A percentile compares a stretch with the other conserved stretches of the same genome.
Evolutionary conservation across 2,329 filamentous ascomycete genomes (phyloP).

Genomic region (Arthroderma sp.): DNA sequence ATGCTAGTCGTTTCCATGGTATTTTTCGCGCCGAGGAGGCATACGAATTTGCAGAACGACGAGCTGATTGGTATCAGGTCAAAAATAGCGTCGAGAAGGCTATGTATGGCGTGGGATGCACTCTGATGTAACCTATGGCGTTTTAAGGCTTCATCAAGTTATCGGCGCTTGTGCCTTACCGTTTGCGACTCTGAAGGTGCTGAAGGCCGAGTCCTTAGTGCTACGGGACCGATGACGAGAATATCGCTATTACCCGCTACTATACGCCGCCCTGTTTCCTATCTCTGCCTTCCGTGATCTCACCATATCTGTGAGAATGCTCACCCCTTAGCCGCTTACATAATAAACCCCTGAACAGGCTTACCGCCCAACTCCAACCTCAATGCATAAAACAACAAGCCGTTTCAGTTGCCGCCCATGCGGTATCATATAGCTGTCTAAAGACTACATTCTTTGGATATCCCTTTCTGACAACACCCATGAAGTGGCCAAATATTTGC

Average conservation of each 20-base stretch:
- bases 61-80: conserved; percentile 91
- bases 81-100: conserved; percentile 80
- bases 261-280: too few relatives aligned
- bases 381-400: too few relatives aligned
- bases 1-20: conserved; percentile 76
- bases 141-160: neutral
- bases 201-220: neutral
- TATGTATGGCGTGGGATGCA: conserved; percentile 92
- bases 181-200: neutral
- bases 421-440: neutral
- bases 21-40: conserved; percentile 94
- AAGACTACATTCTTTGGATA: neutral
- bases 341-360: too few relatives aligned
- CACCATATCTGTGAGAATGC: too few relatives aligned
- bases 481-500: neutral
- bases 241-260: too few relatives aligned
- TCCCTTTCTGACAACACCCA: neutral
- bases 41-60: conserved; percentile 86
- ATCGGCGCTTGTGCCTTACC: neutral
- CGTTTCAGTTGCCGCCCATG: neutral
- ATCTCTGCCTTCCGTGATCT: too few relatives aligned
- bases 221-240: too few relatives aligned
- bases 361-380: too few relatives aligned
- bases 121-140: conserved; percentile 59
- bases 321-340: too few relatives aligned